Evolutionary conservation across 2,329 filamentous ascomycete genomes (phyloP), one percentile per base, ranked within the genome.

Genomic region (Aspergillus hortae): DNA sequence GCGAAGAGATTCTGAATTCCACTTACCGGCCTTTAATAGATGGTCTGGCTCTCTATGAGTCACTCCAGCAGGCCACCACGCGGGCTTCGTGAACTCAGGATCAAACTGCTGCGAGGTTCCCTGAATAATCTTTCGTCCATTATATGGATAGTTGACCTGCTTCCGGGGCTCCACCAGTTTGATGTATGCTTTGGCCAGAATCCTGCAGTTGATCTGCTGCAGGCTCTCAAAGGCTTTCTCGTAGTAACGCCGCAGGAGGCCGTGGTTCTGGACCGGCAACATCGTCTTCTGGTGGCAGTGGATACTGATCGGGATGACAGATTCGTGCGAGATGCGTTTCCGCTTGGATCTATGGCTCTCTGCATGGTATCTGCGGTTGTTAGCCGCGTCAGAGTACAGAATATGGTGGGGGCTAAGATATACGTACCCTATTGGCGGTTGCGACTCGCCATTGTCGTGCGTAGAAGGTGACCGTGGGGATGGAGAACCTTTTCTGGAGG

Each of bases 91-190:
- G 42, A 59, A 46, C 47, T 70, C 67, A 1, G 67, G 67, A 38
- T 69, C 62, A 12, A 67, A 60, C 33, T 64, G 58, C 46, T 67
- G 64, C 6, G 67, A 60, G 2, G 60, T 56, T 6, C 67, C 67
- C 1, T 60, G 59, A 27, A 68, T 62, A 14, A 64, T 56, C 41
- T 64, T 68, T 12, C 64, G 62, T 35, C 67, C 67, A 48, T 69
- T 70, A 49, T 70, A 70, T 7, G 67, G 67, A 36, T 66, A 68
- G 41, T 69, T 68, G 25, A 67, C 67, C 51, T 70, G 67, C 36
- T 70, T 70, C 32, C 67, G 65, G 12, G 67, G 67, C 52, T 70
- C 67, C 4, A 70, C 63, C n/a, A 68, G 50, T 51, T 69, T 70
- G 55, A 70, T 60, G 49, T 66, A 70, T 42, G 67, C 67, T 44